Conservation (phyloP, 768 basidiomycete species). For the Lentinula lateritia region DNA sequence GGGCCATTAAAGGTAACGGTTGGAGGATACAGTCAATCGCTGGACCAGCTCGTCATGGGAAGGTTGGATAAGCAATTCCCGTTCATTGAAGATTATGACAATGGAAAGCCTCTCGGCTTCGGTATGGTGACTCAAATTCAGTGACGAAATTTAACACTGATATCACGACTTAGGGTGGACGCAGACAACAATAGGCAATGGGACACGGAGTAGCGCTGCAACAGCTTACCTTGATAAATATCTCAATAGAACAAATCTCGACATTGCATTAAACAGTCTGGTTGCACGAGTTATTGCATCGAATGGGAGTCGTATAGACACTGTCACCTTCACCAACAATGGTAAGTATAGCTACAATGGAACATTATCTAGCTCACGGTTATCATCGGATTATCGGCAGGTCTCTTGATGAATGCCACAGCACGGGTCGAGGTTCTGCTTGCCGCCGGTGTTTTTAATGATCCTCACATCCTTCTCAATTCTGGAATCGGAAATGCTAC, state of each 20-base stretch:
- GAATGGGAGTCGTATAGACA: not conserved
- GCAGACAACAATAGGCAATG: slow-evolving; percentile 14
- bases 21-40: slow-evolving; percentile 16
- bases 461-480: slow-evolving; percentile 41
- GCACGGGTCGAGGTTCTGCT: not conserved
- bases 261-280: slow-evolving; percentile 13
- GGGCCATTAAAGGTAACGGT: slow-evolving; percentile 21
- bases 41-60: slow-evolving; percentile 13
- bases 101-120: slow-evolving; percentile 22
- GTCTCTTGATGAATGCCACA: not conserved
- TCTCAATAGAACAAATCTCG: slow-evolving; percentile 16
- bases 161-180: slow-evolving; percentile 11
- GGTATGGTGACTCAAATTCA: slow-evolving; percentile 11
- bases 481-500: slow-evolving; percentile 35
- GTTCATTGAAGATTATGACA: slow-evolving; percentile 25
- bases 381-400: not conserved
- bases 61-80: slow-evolving; percentile 19
- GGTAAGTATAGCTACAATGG: not conserved
- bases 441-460: slow-evolving; percentile 26
- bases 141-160: not conserved
- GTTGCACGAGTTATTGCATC: slow-evolving; percentile 8
- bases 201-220: slow-evolving; percentile 16
- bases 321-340: not conserved
- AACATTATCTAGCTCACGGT: not conserved
- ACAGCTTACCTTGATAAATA: slow-evolving; percentile 19